Conservation (phyloP, 495 filamentous ascomycete genomes). For the Hypoxylon perforatum region DNA sequence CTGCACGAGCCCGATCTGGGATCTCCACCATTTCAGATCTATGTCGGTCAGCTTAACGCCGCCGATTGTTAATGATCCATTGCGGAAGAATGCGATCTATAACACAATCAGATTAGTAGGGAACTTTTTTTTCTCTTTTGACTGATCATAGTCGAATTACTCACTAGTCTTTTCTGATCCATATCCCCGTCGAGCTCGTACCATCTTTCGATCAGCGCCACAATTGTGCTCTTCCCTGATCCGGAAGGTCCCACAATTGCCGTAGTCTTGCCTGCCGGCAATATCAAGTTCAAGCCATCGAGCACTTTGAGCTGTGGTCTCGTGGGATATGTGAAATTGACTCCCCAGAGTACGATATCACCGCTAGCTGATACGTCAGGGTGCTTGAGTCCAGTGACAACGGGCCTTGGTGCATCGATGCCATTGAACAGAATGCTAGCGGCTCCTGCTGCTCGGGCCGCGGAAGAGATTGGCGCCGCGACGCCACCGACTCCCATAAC, state of each 20-base stretch:
- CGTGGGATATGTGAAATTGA: constrained; percentile 74
- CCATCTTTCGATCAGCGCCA: constrained; percentile 71
- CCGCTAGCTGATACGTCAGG: constrained; percentile 58
- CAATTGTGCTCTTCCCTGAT: constrained; percentile 76
- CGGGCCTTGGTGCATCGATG: constrained; percentile 63
- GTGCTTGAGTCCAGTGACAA: constrained; percentile 57
- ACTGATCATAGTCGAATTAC: constrained; percentile 27
- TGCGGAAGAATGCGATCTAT: constrained; percentile 56
- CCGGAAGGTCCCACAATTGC: constrained; percentile 87
- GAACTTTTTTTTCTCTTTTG: constrained; percentile 5
- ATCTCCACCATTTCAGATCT: constrained; percentile 71
- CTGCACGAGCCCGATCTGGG: constrained; percentile 73
- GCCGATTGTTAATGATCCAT: constrained; percentile 63
- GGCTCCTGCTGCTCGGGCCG: constrained; percentile 63
- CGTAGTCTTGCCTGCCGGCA: constrained; percentile 82
- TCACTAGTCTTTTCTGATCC: constrained; percentile 61
- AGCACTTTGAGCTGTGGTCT: constrained; percentile 68
- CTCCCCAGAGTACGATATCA: constrained; percentile 67
- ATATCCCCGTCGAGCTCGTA: constrained; percentile 65
- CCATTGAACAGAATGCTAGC: constrained; percentile 67
- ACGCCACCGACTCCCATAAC: constrained; percentile 62
- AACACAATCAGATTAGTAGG: constrained; percentile 1
- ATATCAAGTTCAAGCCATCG: constrained; percentile 61
- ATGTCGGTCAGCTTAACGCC: constrained; percentile 62
- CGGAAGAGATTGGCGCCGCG: constrained; percentile 61